Conservation (phyloP, 768 basidiomycete genomes). For the Amanita rimosa region DNA sequence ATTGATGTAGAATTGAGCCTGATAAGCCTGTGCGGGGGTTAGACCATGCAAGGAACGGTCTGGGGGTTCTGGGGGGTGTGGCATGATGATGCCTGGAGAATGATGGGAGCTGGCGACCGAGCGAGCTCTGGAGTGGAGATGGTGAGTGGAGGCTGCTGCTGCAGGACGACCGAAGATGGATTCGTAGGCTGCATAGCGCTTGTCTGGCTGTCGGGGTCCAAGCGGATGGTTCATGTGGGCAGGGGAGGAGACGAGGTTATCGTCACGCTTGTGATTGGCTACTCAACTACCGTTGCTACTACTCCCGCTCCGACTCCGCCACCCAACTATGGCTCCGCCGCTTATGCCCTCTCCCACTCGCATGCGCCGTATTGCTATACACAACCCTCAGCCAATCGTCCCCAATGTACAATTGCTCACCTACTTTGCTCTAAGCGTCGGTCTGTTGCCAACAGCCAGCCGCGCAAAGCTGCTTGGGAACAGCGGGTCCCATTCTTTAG, state of each 20-base stretch:
- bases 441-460: slow-evolving; percentile 48
- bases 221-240: slow-evolving; percentile 37
- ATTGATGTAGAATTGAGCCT: slow-evolving; percentile 57
- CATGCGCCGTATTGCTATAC: neutral
- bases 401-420: slow-evolving; percentile 5
- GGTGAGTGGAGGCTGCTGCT: slow-evolving; percentile 16
- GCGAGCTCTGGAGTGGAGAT: slow-evolving; percentile 30
- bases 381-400: neutral
- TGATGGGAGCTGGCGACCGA: slow-evolving; percentile 35
- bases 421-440: slow-evolving; percentile 47
- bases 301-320: neutral
- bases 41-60: slow-evolving; percentile 38
- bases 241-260: slow-evolving; percentile 4
- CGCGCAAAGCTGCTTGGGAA: slow-evolving; percentile 77
- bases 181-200: slow-evolving; percentile 75
- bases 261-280: neutral
- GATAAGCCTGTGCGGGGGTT: slow-evolving; percentile 74
- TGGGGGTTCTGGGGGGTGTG: slow-evolving; percentile 37
- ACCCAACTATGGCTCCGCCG: neutral
- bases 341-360: neutral
- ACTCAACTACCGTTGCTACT: neutral
- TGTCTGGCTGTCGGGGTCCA: slow-evolving; percentile 58
- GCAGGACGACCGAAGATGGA: slow-evolving; percentile 67
- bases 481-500: slow-evolving; percentile 30
- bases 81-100: slow-evolving; percentile 31